Evolutionary conservation across 495 filamentous ascomycete genomes (phyloP).

Genomic region (Oidiodendron maius): DNA sequence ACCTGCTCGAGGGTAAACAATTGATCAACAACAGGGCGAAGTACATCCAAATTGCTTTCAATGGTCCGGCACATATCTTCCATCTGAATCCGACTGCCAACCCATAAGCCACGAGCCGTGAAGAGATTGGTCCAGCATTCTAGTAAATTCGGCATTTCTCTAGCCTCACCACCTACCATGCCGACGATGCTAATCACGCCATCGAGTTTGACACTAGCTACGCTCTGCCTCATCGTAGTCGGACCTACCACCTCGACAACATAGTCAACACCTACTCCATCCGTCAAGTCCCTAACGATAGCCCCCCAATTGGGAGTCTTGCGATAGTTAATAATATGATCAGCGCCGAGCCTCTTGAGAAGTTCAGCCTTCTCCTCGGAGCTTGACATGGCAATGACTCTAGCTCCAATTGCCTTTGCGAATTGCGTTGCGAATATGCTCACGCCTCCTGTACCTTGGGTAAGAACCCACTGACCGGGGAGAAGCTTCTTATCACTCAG

Average conservation of each 20-base stretch:
- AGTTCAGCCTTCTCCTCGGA: constrained; percentile 56
- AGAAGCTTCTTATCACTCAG: constrained; percentile 53
- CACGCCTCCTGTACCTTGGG: constrained; percentile 77
- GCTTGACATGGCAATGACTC: constrained; percentile 73
- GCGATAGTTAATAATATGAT: constrained; percentile 73
- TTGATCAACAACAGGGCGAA: too few relatives aligned
- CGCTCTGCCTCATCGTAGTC: constrained; percentile 51
- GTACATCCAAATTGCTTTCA: too few relatives aligned
- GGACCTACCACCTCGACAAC: constrained; percentile 63
- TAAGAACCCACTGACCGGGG: constrained; percentile 64
- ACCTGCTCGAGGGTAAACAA: too few relatives aligned
- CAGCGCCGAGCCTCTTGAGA: constrained; percentile 65
- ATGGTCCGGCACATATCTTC: constrained; percentile 59
- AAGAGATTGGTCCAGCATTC: constrained; percentile 45
- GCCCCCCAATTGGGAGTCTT: constrained; percentile 65
- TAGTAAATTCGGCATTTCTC: constrained; percentile 43
- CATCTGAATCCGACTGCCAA: constrained; percentile 51
- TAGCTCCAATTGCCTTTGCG: constrained; percentile 74
- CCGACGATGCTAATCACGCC: constrained; percentile 64
- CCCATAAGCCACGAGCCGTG: constrained; percentile 55
- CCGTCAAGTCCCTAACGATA: constrained; percentile 58
- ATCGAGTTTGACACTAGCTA: constrained; percentile 57
- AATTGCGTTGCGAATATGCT: constrained; percentile 74
- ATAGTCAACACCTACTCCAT: constrained; percentile 56
- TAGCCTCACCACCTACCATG: constrained; percentile 47